Base-by-base conservation (phyloP, 768 basidiomycete genomes). In the Pseudohyphozyma bogoriensis region DNA sequence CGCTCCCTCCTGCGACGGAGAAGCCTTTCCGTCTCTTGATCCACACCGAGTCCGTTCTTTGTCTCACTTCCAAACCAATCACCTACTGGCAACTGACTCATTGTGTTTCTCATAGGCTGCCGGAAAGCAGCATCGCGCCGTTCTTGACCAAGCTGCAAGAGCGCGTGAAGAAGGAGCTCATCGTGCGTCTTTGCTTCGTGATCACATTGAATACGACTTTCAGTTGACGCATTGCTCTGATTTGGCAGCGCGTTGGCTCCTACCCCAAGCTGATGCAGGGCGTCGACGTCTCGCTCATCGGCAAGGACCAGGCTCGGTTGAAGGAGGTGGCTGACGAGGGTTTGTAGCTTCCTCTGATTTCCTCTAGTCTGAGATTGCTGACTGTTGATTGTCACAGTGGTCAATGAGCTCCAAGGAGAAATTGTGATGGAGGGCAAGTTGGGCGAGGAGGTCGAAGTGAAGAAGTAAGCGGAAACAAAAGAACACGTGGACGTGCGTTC, bases 111-210 rank as follows among this genome's bases (percentile, higher is more conserved):
- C 64, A 79, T 78, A 77, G 87, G 72, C 66, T 82, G 40, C 80
- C 87, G 0, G 92, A 96, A 76, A 88, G 87, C 2, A 81, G 82
- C n/a, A 84, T 85, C 47, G 83, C 92, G 20, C 91, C 92, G 0
- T 95, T 85, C 74, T 78, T 96, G 29, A 86, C 87, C 1, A 76
- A 79, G 13, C 79, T 97, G 1, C 85, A 87, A 70, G 78, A 80
- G 40, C 83, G 86, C 52, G 80, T 89, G 4, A 81, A 79, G 69
- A 75, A 79, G 3, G 85, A 87, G 51, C 85, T 84, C 15, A 82
- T 97, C 86, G 91, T 44, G 86, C 85, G 35, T 89, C 87, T 10
- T 6, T 1, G 35, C 16, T 2, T n/a, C 12, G 35, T 11, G 7
- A 20, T 11, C 31, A 20, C 49, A 10, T 5, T 22, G 44, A n/a